phyloP scores from a whole-genome alignment of 805 yeast species.

The Brettanomyces bruxellensis region DNA sequence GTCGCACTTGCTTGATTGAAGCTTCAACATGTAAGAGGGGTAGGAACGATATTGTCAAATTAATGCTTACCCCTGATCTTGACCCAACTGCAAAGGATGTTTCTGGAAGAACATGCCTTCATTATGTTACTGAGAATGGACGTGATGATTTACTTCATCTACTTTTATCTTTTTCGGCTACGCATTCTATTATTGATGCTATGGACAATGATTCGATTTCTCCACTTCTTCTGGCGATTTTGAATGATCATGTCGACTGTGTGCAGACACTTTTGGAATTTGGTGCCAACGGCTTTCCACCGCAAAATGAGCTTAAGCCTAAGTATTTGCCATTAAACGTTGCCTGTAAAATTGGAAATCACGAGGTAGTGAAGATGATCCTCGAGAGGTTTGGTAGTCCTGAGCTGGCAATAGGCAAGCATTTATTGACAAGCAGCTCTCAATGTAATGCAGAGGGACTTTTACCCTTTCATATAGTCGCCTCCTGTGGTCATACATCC shows the following conservation, averaged over 20 bases:
- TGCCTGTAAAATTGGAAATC: slow-evolving; percentile 82
- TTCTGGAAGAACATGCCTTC: slow-evolving; percentile 76
- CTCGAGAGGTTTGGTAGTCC: slow-evolving; percentile 29
- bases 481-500: slow-evolving; percentile 69
- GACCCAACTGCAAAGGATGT: slow-evolving; percentile 40
- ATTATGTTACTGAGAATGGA: slow-evolving; percentile 68
- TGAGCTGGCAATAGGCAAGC: slow-evolving; percentile 19
- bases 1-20: slow-evolving; percentile 72
- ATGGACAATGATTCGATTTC: slow-evolving; percentile 72
- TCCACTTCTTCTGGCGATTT: slow-evolving; percentile 73
- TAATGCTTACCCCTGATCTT: slow-evolving; percentile 15
- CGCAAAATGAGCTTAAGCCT: slow-evolving; percentile 40
- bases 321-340: slow-evolving; percentile 72
- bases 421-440: slow-evolving; percentile 30
- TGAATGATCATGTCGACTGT: slow-evolving; percentile 50
- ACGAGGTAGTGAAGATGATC: slow-evolving; percentile 56
- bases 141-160: slow-evolving; percentile 32
- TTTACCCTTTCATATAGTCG: slow-evolving; percentile 79
- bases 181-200: slow-evolving; percentile 30
- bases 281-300: slow-evolving; percentile 41
- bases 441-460: slow-evolving; percentile 82
- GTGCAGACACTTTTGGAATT: slow-evolving; percentile 40
- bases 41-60: slow-evolving; percentile 17
- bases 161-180: slow-evolving; percentile 17
- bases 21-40: slow-evolving; percentile 27